Evolutionary conservation across 768 basidiomycete species (phyloP), one percentile per base, ranked within the genome.

Genomic region (Hygrophorus russula): DNA sequence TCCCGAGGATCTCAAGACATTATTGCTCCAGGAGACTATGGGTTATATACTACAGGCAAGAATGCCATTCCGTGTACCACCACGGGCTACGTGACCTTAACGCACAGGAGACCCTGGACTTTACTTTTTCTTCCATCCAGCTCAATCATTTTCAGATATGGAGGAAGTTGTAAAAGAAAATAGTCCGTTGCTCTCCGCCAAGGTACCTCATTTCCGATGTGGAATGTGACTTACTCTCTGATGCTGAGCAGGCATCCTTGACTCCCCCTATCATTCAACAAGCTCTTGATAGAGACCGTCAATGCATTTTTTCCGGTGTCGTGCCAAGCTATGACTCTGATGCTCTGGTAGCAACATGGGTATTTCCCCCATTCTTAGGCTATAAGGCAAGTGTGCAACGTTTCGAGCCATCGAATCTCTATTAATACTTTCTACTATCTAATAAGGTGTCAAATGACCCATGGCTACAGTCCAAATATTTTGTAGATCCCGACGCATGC

Each of bases 331-430:
- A 32, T 38, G 34, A 42, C 39, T 47, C 31, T 19, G 41, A 36
- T 36, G 32, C 41, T 12, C 41, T 47, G 39, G 46, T 47, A 42
- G 29, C 48, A 42, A 42, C 46, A 34, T 49, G 41, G 48, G 29
- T 47, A 49, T 47, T 47, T 46, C 48, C 46, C 17, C 48, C 46
- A 41, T 49, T 46, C 30, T 47, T 49, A 19, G 48, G 48, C 15
- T 17, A 49, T 38, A 43, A 46, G 45, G 48, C 40, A 49, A 47
- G 48, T 35, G 15, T 35, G 17, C 24, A 33, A 33, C 12, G 32
- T 46, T 32, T 31, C n/a, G 10, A 3, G 9, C 33, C 13, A 4
- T 35, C 17, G 17, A n/a, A n/a, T n/a, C n/a, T n/a, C n/a, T n/a
- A n/a, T n/a, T n/a, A n/a, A n/a, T n/a, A n/a, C n/a, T 35, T 13